A percentile compares a stretch with the other conserved stretches of the same genome.
Conservation (phyloP, 352 stramenopile genomes). For the Phytopythium boreale region DNA sequence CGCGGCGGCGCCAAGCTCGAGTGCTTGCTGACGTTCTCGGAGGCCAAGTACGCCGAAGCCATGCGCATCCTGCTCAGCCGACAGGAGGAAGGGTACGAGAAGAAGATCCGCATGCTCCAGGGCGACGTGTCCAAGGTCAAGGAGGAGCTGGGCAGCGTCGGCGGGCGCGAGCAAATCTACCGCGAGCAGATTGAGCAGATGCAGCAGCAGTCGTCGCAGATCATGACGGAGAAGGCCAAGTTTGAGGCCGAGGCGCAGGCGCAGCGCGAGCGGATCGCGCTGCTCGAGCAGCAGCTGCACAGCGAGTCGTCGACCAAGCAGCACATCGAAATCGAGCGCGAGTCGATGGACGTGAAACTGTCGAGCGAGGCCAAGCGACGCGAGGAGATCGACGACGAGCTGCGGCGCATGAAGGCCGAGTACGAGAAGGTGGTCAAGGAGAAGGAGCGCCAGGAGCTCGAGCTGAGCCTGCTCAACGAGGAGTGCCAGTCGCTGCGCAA, state of each 20-base stretch:
- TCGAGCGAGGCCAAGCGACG: constrained; percentile 53
- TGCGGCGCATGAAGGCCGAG: constrained; percentile 57
- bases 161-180: constrained; percentile 80
- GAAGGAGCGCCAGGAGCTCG: constrained; percentile 77
- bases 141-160: constrained; percentile 78
- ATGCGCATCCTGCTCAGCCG: constrained; percentile 79
- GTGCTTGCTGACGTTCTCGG: constrained; percentile 70
- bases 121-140: constrained; percentile 74
- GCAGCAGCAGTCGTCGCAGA: constrained; percentile 67
- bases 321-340: constrained; percentile 70
- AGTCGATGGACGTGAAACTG: constrained; percentile 68
- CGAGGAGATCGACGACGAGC: constrained; percentile 57
- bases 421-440: constrained; percentile 77
- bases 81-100: constrained; percentile 85
- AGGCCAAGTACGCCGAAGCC: constrained; percentile 78
- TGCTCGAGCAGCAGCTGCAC: constrained; percentile 64
- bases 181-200: constrained; percentile 87
- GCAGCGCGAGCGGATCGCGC: constrained; percentile 62
- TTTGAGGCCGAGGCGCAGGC: constrained; percentile 65
- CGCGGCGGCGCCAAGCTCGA: constrained; percentile 71
- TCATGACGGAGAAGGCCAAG: constrained; percentile 71
- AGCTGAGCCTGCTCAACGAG: constrained; percentile 73
- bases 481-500: constrained; percentile 78
- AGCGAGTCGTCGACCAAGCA: constrained; percentile 63
- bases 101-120: constrained; percentile 76